A percentile compares a stretch with the other conserved stretches of the same genome.
Evolutionary conservation across 257 asterid genomes (phyloP).

Genomic region (Solanum dulcamara): DNA sequence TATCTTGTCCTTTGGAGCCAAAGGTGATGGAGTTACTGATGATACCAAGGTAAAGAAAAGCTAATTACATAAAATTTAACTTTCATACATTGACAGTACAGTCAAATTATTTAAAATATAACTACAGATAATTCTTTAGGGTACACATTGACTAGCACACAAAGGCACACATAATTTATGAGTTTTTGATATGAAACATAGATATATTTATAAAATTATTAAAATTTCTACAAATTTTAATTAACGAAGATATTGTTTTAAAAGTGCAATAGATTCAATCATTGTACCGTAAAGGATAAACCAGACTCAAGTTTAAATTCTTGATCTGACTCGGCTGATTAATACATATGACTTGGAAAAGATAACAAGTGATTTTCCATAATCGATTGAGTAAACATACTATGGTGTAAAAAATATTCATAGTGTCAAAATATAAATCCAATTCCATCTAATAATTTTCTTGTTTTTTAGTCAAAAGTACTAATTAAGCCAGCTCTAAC

Average conservation of each 20-base stretch:
- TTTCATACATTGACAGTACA: not conserved
- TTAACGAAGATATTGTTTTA: not conserved
- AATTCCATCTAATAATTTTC: not conserved
- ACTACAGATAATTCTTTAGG: not conserved
- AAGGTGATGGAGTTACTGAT: constrained; percentile 55
- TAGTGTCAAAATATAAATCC: not conserved
- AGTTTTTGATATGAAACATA: not conserved
- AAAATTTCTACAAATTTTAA: not conserved
- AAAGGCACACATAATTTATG: not conserved
- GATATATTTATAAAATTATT: not conserved
- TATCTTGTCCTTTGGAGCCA: constrained; percentile 61
- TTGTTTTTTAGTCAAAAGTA: not conserved
- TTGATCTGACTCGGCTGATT: not conserved
- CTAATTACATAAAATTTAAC: no score
- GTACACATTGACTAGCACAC: not conserved
- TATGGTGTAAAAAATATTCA: not conserved
- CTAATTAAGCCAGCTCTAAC: not conserved
- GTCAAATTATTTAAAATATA: not conserved
- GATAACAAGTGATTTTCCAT: not conserved
- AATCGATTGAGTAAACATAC: not conserved
- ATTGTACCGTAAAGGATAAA: not conserved
- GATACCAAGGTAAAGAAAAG: constrained; percentile 47
- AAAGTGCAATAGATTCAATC: not conserved
- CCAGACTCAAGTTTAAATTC: not conserved
- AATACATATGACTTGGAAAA: not conserved